Conservation (phyloP, 2,329 filamentous ascomycete genomes). For the Epichloe sp. region DNA sequence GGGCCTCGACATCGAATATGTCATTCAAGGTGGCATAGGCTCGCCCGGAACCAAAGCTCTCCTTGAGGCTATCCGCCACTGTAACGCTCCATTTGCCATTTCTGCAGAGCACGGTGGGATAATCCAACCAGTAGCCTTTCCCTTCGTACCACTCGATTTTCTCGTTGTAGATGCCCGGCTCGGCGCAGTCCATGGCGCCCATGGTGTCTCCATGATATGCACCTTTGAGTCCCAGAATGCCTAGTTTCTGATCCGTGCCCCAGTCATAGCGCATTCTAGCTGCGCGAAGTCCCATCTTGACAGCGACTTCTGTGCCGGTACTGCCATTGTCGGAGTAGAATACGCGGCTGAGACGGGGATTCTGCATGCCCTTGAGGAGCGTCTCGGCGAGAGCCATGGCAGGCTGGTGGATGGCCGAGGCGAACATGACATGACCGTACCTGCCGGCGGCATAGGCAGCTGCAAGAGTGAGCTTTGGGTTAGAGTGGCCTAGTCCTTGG, state of each 20-base stretch:
- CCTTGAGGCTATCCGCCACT: slow-evolving; percentile 34
- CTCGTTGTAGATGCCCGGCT: slow-evolving; percentile 65
- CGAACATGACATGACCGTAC: slow-evolving; percentile 85
- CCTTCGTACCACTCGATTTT: slow-evolving; percentile 80
- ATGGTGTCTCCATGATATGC: slow-evolving; percentile 84
- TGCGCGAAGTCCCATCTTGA: slow-evolving; percentile 74
- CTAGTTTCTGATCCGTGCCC: slow-evolving; percentile 43
- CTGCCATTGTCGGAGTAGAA: slow-evolving; percentile 81
- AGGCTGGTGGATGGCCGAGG: slow-evolving; percentile 65
- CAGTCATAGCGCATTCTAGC: slow-evolving; percentile 53
- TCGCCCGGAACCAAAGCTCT: slow-evolving; percentile 29
- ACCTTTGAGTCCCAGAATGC: slow-evolving; percentile 62
- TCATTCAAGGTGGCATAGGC: slow-evolving; percentile 35
- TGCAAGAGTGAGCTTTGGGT: slow-evolving; percentile 55
- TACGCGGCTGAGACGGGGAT: slow-evolving; percentile 53
- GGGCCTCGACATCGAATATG: slow-evolving; percentile 45
- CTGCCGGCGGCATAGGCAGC: slow-evolving; percentile 71
- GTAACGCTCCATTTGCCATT: slow-evolving; percentile 54
- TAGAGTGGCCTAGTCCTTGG: slow-evolving; percentile 72
- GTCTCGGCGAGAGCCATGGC: slow-evolving; percentile 55
- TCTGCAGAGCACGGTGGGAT: slow-evolving; percentile 55
- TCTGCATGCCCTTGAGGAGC: slow-evolving; percentile 45
- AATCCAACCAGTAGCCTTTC: slow-evolving; percentile 70
- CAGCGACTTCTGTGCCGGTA: slow-evolving; percentile 69
- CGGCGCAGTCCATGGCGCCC: slow-evolving; percentile 74